Base-by-base conservation (phyloP, 306 rosid genomes). In the Begonia fuchsioides region DNA sequence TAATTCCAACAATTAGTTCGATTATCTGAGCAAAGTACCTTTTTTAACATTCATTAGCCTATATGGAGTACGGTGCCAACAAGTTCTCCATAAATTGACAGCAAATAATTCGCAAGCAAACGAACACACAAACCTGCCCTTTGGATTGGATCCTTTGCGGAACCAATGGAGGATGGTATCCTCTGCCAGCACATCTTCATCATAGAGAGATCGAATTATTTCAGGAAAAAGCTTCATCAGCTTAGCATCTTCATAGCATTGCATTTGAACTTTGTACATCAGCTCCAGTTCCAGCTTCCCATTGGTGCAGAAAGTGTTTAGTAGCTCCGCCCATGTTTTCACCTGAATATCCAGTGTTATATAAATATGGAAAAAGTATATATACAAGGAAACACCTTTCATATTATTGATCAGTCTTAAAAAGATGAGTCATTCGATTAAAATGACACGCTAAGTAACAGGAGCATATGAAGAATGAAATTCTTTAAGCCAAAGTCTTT, bases 211-310 rank as follows among this genome's bases (percentile, higher is more conserved):
- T 71, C 86, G 71, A 26, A 92, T 39, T 55, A 92, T 82, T 57
- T 92, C 98, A 11, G 79, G 92, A 66, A 92, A 92, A 43, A 92
- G 86, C 70, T 92, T 92, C 98, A 92, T 92, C 69, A 92, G 78
- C 77, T 92, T 92, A 15, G 98, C 94, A 73, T 92, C 98, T 83
- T 92, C 98, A 48, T 92, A 92, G 79, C 98, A 92, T 78, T 85
- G 96, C 96, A 86, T 92, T 71, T 92, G 98, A 43, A 92, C 98
- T 68, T 92, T 92, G 93, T 92, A 92, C 46, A 85, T 71, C 59
- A 92, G 86, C 60, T 92, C 98, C 72, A 92, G 81, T 83, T 92
- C 98, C 44, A 92, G 98, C 50, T 86, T 92, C 75, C 88, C 98
- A 51, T 47, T 79, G 59, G 93, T 82, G 72, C 98, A 92, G 76